Base-by-base conservation (phyloP, 352 stramenopile species). In the Phytopythium delawarense region DNA sequence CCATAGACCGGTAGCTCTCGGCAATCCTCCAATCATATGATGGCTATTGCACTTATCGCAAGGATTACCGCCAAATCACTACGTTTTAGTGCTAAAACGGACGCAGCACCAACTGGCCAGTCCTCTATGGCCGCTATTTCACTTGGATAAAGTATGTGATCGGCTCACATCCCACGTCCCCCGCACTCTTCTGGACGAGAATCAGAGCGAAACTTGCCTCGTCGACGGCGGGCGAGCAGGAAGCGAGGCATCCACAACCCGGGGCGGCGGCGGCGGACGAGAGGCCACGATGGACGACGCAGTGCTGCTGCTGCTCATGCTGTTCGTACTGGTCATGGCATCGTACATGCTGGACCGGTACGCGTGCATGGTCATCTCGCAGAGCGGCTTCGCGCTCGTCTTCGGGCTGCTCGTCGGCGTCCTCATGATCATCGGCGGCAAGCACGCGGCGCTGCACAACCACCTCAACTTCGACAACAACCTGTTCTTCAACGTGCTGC, bases 381-480 rank as follows among this genome's bases (percentile, higher is more conserved):
- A 95, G 71, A 92, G 81, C 53, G 88, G 86, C 65, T 92, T 95
- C 63, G 84, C 86, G 56, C 80, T 95, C 45, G 68, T 92, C 42
- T 91, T 95, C 51, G 86, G 86, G 4, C 78, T 95, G 51, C 67
- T 75, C 52, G 78, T 90, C 48, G 86, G 86, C 21, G 65, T 90
- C 48, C 69, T 91, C 62, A 75, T 92, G 62, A 81, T 93, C 49
- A 72, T 81, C 53, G 79, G 71, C 39, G 80, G 82, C 57, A 87
- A 84, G 54, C 75, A 85, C 59, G 81, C 75, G 50, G 74, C 72
- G 64, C 75, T 93, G 21, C 76, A 88, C 58, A 84, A 72, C 54
- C 86, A 93, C 63, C 67, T 95, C 67, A 93, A 93, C 70, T 74
- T 95, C 57, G 82, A 89, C 71, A 95, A 92, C 73, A 89, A 83